Conservation (phyloP, 371 early-diverging fungal genomes). For the Lichtheimia ramosa region DNA sequence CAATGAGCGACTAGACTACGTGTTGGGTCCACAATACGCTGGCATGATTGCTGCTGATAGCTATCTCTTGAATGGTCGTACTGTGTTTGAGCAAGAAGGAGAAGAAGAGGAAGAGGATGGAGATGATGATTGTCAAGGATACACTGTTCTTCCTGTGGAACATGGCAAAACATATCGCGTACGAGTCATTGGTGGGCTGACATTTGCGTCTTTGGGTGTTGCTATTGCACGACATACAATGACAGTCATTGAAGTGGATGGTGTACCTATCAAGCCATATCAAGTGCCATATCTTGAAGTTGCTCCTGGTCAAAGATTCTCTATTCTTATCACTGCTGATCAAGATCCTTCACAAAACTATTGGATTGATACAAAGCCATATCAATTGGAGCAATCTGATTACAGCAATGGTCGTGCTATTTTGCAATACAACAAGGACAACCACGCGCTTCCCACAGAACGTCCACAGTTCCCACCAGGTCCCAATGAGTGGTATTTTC, state of each 20-base stretch:
- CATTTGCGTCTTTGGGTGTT: slow-evolving; percentile 31
- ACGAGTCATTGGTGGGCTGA: slow-evolving; percentile 38
- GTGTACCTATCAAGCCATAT: slow-evolving; percentile 18
- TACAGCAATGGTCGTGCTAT: slow-evolving; percentile 17
- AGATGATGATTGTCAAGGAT: slow-evolving; percentile 23
- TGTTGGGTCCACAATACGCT: slow-evolving; percentile 19
- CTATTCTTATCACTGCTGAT: slow-evolving; percentile 19
- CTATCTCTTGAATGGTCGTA: slow-evolving; percentile 45
- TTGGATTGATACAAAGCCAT: slow-evolving; percentile 5
- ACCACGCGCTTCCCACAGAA: background rate
- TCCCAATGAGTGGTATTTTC: slow-evolving; percentile 17
- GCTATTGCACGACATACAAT: slow-evolving; percentile 41
- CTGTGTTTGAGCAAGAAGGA: slow-evolving; percentile 14
- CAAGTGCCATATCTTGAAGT: slow-evolving; percentile 13
- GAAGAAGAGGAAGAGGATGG: background rate
- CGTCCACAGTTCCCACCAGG: slow-evolving; percentile 8
- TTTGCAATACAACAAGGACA: slow-evolving; percentile 10
- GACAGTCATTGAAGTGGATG: slow-evolving; percentile 51
- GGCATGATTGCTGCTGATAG: slow-evolving; percentile 36
- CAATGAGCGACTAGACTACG: slow-evolving; percentile 18
- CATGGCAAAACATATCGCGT: slow-evolving; percentile 37
- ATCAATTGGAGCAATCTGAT: slow-evolving; percentile 1
- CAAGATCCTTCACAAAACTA: slow-evolving; percentile 15
- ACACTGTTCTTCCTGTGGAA: slow-evolving; percentile 32
- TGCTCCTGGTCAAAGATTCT: slow-evolving; percentile 27